These are phyloP conservation scores for Lodderomyces oxycetoniae DNA, from an alignment of 1,139 yeast species.

Conservation along the genomic window DNA sequence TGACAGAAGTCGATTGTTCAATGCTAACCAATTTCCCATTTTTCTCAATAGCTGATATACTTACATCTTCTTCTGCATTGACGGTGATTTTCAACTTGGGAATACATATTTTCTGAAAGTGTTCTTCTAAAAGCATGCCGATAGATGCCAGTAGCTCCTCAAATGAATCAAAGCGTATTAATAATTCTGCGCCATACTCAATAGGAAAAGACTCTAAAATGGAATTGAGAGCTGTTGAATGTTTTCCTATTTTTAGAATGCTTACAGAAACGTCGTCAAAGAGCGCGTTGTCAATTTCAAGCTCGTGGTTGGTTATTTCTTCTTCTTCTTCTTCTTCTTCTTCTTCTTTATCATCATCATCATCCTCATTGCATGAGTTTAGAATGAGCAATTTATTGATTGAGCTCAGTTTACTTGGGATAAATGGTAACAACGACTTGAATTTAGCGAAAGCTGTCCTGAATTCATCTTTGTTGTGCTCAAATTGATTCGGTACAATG, in stretches of 20 bases:
- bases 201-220: conserved; percentile 12
- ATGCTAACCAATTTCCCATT: neutral
- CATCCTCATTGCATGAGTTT: conserved; percentile 12
- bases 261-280: conserved; percentile 19
- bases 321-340: neutral
- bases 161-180: conserved; percentile 20
- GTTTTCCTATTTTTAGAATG: conserved; percentile 22
- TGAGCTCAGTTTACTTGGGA: conserved; percentile 17
- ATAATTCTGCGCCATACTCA: conserved; percentile 13
- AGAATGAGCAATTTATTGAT: conserved; percentile 28
- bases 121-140: conserved; percentile 3
- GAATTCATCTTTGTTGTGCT: conserved; percentile 24
- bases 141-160: conserved; percentile 14
- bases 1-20: neutral
- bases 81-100: conserved; percentile 11
- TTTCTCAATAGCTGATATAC: conserved; percentile 19
- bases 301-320: neutral
- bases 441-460: conserved; percentile 27
- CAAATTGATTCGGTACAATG: conserved; percentile 25
- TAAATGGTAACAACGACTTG: conserved; percentile 28
- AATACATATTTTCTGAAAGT: conserved; percentile 10
- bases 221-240: conserved; percentile 8
- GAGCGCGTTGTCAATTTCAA: neutral
- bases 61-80: conserved; percentile 4
- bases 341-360: conserved; percentile 4